phyloP scores from a whole-genome alignment of 129 eudicot genomes.

The Cynara cardunculus region DNA sequence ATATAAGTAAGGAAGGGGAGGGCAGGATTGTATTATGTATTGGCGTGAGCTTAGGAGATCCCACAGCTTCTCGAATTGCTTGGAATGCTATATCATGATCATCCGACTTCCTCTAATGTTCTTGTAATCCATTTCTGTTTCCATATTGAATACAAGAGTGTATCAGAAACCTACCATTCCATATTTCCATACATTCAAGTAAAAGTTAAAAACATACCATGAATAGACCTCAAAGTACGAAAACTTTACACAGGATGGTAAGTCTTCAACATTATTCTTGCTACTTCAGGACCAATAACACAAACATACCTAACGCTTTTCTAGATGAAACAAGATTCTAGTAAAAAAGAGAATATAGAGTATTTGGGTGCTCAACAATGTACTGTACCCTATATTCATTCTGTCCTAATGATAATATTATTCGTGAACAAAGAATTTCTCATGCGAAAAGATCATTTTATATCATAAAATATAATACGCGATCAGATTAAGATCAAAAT shows the following conservation, averaged over 20 bases:
- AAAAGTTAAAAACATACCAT: background rate
- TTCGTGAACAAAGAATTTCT: background rate
- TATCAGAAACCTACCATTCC: background rate
- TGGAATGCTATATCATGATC: too few relatives aligned
- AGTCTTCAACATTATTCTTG: background rate
- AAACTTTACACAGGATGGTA: background rate
- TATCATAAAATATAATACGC: background rate
- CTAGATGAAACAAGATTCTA: background rate
- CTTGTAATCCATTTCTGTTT: too few relatives aligned
- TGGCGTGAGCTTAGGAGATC: too few relatives aligned
- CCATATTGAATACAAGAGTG: background rate
- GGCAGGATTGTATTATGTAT: too few relatives aligned
- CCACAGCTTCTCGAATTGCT: too few relatives aligned
- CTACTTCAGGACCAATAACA: background rate
- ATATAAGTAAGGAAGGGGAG: too few relatives aligned
- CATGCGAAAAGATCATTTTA: background rate
- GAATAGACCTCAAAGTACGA: background rate
- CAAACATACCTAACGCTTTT: background rate
- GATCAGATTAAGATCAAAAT: slow-evolving; percentile 1
- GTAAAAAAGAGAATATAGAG: background rate
- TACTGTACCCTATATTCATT: background rate
- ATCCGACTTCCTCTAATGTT: too few relatives aligned
- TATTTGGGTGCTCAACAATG: background rate
- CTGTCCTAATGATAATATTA: background rate
- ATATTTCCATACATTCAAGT: background rate